Conservation (phyloP, 208 protist species). For the Leishmania mexicana region DNA sequence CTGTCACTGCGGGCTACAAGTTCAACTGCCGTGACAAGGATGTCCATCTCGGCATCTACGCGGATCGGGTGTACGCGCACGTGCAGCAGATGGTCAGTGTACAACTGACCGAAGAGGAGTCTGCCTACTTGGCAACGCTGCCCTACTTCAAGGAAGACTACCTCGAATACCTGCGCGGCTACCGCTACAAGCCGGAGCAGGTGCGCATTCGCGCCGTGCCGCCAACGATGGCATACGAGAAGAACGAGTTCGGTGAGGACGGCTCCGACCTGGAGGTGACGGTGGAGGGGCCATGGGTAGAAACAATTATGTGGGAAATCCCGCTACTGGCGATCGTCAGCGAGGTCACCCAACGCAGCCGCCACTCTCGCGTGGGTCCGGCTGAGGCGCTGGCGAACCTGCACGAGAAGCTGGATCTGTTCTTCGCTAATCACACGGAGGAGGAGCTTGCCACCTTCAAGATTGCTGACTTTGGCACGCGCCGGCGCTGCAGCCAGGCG, state of each 20-base stretch:
- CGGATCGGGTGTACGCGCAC: constrained; percentile 58
- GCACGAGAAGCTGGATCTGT: constrained; percentile 51
- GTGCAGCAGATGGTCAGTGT: constrained; percentile 57
- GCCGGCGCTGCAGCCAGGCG: constrained; percentile 78
- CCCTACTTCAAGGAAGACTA: constrained; percentile 80
- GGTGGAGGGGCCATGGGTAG: constrained; percentile 82
- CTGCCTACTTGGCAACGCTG: constrained; percentile 63
- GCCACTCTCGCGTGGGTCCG: constrained; percentile 48
- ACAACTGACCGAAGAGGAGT: constrained; percentile 67
- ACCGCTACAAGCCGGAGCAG: constrained; percentile 82
- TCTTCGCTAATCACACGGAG: constrained; percentile 52
- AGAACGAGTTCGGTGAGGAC: constrained; percentile 38
- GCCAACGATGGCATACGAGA: constrained; percentile 26
- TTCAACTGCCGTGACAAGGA: constrained; percentile 78
- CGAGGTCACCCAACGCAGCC: constrained; percentile 69
- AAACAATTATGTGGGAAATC: constrained; percentile 91
- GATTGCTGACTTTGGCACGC: constrained; percentile 83
- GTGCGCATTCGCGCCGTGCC: constrained; percentile 60
- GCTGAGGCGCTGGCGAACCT: constrained; percentile 58
- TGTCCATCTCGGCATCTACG: constrained; percentile 76
- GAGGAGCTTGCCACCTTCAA: constrained; percentile 58
- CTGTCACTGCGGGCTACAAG: constrained; percentile 57
- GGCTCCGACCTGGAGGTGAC: constrained; percentile 59
- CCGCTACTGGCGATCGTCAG: constrained; percentile 83
- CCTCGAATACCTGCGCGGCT: constrained; percentile 75